Evolutionary conservation across 306 rosid genomes (phyloP).

Genomic region (Mucuna pruriens): DNA sequence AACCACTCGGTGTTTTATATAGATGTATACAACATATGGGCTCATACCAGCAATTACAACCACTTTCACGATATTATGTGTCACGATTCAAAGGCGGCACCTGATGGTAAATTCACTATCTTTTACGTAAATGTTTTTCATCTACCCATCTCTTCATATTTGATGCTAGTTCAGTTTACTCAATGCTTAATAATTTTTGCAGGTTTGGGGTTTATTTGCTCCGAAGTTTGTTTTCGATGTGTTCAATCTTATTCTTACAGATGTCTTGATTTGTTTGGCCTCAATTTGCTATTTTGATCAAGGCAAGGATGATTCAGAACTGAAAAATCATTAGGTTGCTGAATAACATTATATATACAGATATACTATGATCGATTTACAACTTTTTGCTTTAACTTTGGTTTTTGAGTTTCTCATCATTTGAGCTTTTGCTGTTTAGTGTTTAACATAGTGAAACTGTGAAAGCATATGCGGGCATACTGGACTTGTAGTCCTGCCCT

Average conservation of each 20-base stretch:
- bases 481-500: background rate
- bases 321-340: constrained; percentile 20
- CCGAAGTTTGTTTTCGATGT: constrained; percentile 94
- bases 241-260: constrained; percentile 72
- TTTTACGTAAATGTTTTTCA: constrained; percentile 3
- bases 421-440: background rate
- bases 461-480: background rate
- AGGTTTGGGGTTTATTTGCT: constrained; percentile 99
- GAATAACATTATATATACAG: too few relatives aligned
- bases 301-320: constrained; percentile 38
- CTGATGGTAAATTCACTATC: constrained; percentile 65
- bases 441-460: constrained; percentile 7
- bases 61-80: constrained; percentile 77
- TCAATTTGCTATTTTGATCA: constrained; percentile 67
- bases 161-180: constrained; percentile 21
- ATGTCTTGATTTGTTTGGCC: constrained; percentile 70
- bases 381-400: background rate
- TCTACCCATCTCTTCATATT: background rate
- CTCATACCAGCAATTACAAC: constrained; percentile 67
- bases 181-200: constrained; percentile 36
- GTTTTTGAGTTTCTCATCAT: background rate
- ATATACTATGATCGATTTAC: background rate
- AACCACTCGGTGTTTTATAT: constrained; percentile 33
- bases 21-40: constrained; percentile 82
- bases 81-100: constrained; percentile 91